These are phyloP conservation scores for Mycena galericulata DNA, from an alignment of 768 basidiomycete species.

Conservation along the genomic window DNA sequence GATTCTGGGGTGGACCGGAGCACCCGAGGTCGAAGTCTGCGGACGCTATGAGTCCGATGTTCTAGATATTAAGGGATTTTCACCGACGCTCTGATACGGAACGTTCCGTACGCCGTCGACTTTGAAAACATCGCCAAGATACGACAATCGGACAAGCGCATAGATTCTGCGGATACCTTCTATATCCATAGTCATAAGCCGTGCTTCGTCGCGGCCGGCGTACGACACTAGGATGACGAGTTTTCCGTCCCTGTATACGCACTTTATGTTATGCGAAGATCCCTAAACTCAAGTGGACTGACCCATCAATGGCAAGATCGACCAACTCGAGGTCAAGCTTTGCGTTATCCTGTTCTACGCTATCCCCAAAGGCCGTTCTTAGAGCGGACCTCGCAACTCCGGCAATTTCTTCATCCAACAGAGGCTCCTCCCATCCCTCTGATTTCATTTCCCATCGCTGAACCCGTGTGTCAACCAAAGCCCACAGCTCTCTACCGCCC, in stretches of 20 bases:
- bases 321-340: constrained; percentile 79
- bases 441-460: constrained; percentile 78
- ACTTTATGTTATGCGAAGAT: constrained; percentile 22
- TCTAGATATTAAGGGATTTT: too few species aligned
- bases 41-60: too few species aligned
- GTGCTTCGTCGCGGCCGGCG: constrained; percentile 65
- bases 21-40: constrained; percentile 74
- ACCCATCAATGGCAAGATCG: constrained; percentile 75
- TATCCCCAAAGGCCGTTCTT: constrained; percentile 52
- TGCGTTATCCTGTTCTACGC: constrained; percentile 53
- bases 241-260: constrained; percentile 56
- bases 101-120: constrained; percentile 67
- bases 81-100: constrained; percentile 81
- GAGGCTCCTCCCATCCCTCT: constrained; percentile 79
- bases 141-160: constrained; percentile 66
- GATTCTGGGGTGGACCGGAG: constrained; percentile 79
- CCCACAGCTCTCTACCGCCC: constrained; percentile 72
- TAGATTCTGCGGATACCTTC: constrained; percentile 71
- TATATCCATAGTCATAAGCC: constrained; percentile 50
- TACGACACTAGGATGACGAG: constrained; percentile 77
- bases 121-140: constrained; percentile 53
- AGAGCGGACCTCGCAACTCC: constrained; percentile 61
- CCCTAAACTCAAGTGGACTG: constrained; percentile 30
- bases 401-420: constrained; percentile 67
- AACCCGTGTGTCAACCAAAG: constrained; percentile 72